phyloP scores from a whole-genome alignment of 1,284 basidiomycete genomes.

The Boletus nobilissimus region DNA sequence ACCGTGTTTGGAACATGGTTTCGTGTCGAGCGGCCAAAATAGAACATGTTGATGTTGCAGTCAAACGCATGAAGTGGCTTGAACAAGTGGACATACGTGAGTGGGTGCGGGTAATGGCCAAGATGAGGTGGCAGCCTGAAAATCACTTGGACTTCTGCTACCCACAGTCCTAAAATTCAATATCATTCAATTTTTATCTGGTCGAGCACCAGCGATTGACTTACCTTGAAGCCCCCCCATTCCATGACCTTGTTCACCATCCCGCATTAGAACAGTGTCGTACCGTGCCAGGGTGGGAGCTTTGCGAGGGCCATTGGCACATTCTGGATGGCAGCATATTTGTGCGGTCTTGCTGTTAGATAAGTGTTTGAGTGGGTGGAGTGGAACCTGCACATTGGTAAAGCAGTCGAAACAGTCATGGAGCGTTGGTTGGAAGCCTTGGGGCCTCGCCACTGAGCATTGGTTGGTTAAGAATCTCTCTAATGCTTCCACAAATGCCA shows the following conservation, averaged over 20 bases:
- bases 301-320: too few relatives aligned
- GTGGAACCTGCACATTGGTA: too few relatives aligned
- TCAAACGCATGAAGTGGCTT: background rate
- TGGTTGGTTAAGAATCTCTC: too few relatives aligned
- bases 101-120: background rate
- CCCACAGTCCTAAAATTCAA: background rate
- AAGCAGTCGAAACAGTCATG: too few relatives aligned
- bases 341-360: too few relatives aligned
- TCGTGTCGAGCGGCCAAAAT: background rate
- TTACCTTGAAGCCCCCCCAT: background rate
- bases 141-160: background rate
- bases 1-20: background rate
- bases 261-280: background rate
- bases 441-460: background rate
- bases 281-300: too few relatives aligned
- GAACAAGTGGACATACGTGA: background rate
- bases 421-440: too few relatives aligned
- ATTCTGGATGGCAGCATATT: too few relatives aligned
- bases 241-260: too few relatives aligned
- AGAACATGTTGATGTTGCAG: conserved; percentile 12
- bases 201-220: background rate
- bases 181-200: background rate
- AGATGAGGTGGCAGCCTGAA: background rate
- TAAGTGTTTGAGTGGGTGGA: too few relatives aligned
- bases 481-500: too few relatives aligned